Evolutionary conservation across 345 rosid genomes (phyloP).

Genomic region (Iberis pinnata): DNA sequence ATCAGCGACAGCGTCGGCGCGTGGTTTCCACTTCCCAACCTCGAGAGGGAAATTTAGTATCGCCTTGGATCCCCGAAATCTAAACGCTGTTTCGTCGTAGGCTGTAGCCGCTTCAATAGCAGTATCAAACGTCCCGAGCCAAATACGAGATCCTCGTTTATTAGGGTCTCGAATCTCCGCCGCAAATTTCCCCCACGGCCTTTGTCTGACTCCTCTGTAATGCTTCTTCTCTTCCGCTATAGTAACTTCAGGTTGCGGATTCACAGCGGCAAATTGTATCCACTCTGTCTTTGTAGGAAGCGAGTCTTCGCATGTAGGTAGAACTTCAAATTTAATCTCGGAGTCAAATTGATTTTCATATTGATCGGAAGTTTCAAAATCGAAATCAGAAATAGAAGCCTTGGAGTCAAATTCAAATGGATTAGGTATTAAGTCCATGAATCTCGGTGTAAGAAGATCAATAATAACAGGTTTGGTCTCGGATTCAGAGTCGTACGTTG

Average conservation of each 20-base stretch:
- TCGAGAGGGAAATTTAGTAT: conserved; percentile 83
- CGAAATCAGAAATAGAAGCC: conserved; percentile 7
- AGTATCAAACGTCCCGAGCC: conserved; percentile 82
- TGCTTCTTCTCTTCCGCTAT: conserved; percentile 32
- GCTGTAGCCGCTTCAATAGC: conserved; percentile 78
- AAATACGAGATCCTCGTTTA: conserved; percentile 58
- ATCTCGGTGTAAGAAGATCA: conserved; percentile 35
- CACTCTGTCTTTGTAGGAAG: conserved; percentile 44
- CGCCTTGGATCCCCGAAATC: conserved; percentile 74
- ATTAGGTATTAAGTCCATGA: conserved; percentile 4
- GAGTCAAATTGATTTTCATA: conserved; percentile 15
- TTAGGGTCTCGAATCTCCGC: conserved; percentile 93
- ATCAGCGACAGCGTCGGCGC: conserved; percentile 27
- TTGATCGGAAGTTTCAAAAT: background rate
- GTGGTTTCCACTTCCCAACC: conserved; percentile 45
- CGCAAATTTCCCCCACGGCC: conserved; percentile 97
- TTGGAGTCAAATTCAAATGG: conserved; percentile 29
- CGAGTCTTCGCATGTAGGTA: conserved; percentile 35
- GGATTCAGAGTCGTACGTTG: conserved; percentile 19
- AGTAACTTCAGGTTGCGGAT: conserved; percentile 19
- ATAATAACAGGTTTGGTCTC: conserved; percentile 38
- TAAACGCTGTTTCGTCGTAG: conserved; percentile 76
- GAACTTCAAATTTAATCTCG: conserved; percentile 9
- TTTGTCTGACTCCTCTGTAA: conserved; percentile 78
- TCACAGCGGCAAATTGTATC: conserved; percentile 33